Conservation (phyloP, 495 filamentous ascomycete species). For the Chaetomium fimeti region DNA sequence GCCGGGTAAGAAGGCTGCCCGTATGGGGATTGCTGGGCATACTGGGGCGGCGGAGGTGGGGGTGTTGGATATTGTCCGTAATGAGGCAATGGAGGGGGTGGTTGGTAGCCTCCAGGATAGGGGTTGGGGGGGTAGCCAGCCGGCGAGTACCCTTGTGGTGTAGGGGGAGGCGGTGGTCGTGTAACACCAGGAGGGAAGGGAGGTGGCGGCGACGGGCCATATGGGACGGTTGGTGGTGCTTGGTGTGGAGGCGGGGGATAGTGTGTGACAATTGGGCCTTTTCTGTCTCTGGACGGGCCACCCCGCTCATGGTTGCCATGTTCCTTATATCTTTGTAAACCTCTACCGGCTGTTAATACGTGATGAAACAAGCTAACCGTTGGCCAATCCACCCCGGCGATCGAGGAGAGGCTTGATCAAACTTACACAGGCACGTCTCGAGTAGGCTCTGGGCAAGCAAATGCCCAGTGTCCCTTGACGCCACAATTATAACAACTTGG, state of each 20-base stretch:
- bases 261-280: slow-evolving; percentile 45
- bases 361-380: not conserved
- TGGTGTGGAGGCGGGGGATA: slow-evolving; percentile 36
- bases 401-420: not conserved
- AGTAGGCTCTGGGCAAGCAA: slow-evolving; percentile 51
- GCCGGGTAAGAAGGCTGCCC: slow-evolving; percentile 29
- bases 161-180: slow-evolving; percentile 22
- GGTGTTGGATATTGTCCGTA: slow-evolving; percentile 22
- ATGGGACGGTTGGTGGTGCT: slow-evolving; percentile 23
- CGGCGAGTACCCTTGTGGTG: slow-evolving; percentile 25
- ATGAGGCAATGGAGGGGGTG: slow-evolving; percentile 22
- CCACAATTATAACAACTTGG: slow-evolving; percentile 55
- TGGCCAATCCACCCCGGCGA: not conserved
- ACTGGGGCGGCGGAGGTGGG: slow-evolving; percentile 27
- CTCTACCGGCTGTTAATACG: slow-evolving; percentile 36
- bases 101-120: slow-evolving; percentile 22
- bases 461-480: slow-evolving; percentile 46
- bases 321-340: slow-evolving; percentile 41
- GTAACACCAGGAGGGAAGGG: slow-evolving; percentile 33
- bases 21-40: slow-evolving; percentile 28
- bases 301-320: slow-evolving; percentile 36
- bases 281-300: slow-evolving; percentile 33
- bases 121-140: slow-evolving; percentile 29
- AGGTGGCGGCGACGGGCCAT: slow-evolving; percentile 30
- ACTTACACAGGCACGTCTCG: slow-evolving; percentile 61